These are phyloP conservation scores for Trichosporon sp. DNA, from an alignment of 1,284 basidiomycete species.

Conservation along the genomic window DNA sequence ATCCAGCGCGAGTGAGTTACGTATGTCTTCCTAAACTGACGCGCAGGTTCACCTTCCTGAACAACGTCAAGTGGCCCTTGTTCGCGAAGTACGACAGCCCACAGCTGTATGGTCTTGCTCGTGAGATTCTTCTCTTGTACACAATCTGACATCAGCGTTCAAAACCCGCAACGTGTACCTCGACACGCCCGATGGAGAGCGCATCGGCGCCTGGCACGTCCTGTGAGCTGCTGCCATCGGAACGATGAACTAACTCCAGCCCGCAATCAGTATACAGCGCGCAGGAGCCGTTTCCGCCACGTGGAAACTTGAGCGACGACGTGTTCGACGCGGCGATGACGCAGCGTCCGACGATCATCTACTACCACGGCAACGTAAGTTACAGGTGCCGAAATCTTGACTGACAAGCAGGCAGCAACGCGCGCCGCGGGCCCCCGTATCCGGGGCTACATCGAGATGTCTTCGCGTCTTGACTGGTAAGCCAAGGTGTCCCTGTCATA, in stretches of 20 bases:
- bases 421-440: conserved; percentile 20
- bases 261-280: conserved; percentile 28
- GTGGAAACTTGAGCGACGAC: conserved; percentile 20
- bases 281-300: conserved; percentile 22
- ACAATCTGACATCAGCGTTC: conserved; percentile 56
- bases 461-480: conserved; percentile 33
- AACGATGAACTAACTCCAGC: conserved; percentile 14
- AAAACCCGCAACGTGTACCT: conserved; percentile 72
- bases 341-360: conserved; percentile 69
- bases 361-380: conserved; percentile 79
- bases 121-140: conserved; percentile 53
- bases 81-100: conserved; percentile 63
- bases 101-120: conserved; percentile 73
- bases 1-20: conserved; percentile 12
- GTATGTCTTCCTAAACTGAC: background rate
- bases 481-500: conserved; percentile 15
- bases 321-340: conserved; percentile 56
- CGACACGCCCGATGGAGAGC: conserved; percentile 68
- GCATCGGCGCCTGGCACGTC: conserved; percentile 84
- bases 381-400: background rate
- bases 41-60: conserved; percentile 55
- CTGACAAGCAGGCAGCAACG: conserved; percentile 16
- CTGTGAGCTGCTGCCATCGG: conserved; percentile 51
- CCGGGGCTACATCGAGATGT: conserved; percentile 31
- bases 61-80: conserved; percentile 63